A percentile compares a stretch with the other conserved stretches of the same genome.
Conservation (phyloP, 2,329 filamentous ascomycete species). For the Penicillium sp. region DNA sequence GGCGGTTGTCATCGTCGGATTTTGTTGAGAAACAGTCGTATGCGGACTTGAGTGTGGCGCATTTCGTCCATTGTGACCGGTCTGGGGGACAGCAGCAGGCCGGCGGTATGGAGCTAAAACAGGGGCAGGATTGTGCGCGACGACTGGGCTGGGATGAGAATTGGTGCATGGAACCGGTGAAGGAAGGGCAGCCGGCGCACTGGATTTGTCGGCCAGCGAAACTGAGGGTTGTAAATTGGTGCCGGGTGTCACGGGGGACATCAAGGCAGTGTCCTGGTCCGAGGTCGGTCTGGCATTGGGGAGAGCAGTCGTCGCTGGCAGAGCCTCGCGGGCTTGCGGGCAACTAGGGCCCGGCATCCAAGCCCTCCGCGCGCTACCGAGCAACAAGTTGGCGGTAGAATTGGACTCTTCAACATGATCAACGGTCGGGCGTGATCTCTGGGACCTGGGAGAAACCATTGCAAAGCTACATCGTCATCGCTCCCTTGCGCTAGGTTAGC, state of each 20-base stretch:
- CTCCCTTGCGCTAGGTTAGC: background rate
- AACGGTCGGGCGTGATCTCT: slow-evolving; percentile 9
- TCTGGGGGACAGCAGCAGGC: background rate
- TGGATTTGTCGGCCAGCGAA: slow-evolving; percentile 5
- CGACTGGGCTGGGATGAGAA: slow-evolving; percentile 27
- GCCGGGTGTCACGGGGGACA: slow-evolving; percentile 22
- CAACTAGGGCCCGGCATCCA: slow-evolving; percentile 35
- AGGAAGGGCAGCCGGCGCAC: slow-evolving; percentile 21
- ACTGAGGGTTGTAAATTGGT: slow-evolving; percentile 8
- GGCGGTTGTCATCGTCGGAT: background rate
- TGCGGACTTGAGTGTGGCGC: slow-evolving; percentile 1
- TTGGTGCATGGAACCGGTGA: slow-evolving; percentile 32
- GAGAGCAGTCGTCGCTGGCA: background rate
- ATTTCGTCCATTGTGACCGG: background rate
- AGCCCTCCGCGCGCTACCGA: slow-evolving; percentile 37
- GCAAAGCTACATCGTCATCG: background rate
- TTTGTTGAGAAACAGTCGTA: background rate
- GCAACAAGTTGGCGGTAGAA: slow-evolving; percentile 40
- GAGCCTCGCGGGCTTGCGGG: background rate
- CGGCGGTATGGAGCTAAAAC: background rate
- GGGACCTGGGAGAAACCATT: slow-evolving; percentile 9
- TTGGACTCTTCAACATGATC: slow-evolving; percentile 34
- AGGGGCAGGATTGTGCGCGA: slow-evolving; percentile 2
- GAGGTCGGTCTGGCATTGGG: background rate
- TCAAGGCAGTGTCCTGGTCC: slow-evolving; percentile 8